Evolutionary conservation across 306 rosid genomes (phyloP), one percentile per base, ranked within the genome.

Genomic region (Astragalus glycyphyllos): DNA sequence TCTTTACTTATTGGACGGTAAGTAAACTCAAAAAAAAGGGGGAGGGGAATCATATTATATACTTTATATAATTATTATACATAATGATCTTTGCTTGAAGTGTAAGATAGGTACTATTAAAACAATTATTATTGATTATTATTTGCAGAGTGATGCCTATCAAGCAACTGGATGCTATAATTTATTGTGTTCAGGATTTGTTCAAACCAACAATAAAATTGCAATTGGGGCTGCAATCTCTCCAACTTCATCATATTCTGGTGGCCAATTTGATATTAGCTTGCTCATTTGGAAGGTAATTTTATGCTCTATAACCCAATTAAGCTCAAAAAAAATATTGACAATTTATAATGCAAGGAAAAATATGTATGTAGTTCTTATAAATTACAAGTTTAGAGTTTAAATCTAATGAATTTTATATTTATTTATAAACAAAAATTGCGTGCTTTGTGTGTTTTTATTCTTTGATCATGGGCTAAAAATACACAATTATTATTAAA

Each of bases 141-240:
- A 4, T 84, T 41, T 56, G 68, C 88, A 93, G 98, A 81, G 94
- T 11, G 98, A 93, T 75, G 98, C 98, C 20, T 93, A 93, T 79
- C 98, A 90, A 90, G 91, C 96, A 23, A 93, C 98, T 0, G 98
- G 98, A 31, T 93, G 98, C 74, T 93, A 93, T 77, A 93, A 93
- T 77, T 81, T 93, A 82, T 70, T 93, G 5, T 93, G 98, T 72
- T 85, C 98, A 0, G 98, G 98, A 44, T 93, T 93, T 71, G 92
- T 93, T 81, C 98, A 93, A 81, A 93, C 96, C 7, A 93, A 93
- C 61, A 88, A 66, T 57, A 84, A 77, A 84, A 90, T 93, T 32
- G 97, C 97, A 46, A 87, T 93, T 80, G 98, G 98, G 3, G 98
- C 98, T 78, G 96, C 98, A 42, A 93, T 93, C 7, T 88, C 98